These are phyloP conservation scores for Chloropicon primus DNA, from an alignment of 139 green algal genomes.

Conservation along the genomic window DNA sequence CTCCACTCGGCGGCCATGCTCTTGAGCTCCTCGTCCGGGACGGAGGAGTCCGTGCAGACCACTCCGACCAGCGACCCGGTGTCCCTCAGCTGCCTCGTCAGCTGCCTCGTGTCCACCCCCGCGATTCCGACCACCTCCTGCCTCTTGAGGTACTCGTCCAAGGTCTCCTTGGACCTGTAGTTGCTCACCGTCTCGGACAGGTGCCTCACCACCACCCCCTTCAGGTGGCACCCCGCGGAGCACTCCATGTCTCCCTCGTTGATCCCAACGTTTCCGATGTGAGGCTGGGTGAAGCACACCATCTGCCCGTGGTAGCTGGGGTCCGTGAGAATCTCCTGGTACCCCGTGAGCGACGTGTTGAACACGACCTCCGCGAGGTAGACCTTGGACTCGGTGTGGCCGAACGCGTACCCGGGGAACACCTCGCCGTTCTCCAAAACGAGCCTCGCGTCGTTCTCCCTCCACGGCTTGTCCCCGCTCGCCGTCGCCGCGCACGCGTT, in stretches of 20 bases:
- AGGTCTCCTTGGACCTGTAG: slow-evolving; percentile 74
- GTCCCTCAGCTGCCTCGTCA: slow-evolving; percentile 78
- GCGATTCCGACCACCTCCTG: slow-evolving; percentile 35
- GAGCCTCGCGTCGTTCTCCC: slow-evolving; percentile 44
- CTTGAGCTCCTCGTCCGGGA: slow-evolving; percentile 68
- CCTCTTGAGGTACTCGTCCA: slow-evolving; percentile 64
- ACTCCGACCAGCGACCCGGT: slow-evolving; percentile 73
- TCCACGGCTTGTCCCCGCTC: slow-evolving; percentile 53
- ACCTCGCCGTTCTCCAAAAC: slow-evolving; percentile 91
- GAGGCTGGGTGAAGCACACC: slow-evolving; percentile 88
- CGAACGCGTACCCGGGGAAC: slow-evolving; percentile 72
- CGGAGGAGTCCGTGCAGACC: slow-evolving; percentile 41
- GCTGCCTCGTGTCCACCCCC: slow-evolving; percentile 84
- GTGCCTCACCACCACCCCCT: slow-evolving; percentile 75
- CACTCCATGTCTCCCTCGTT: slow-evolving; percentile 85
- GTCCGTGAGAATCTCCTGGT: slow-evolving; percentile 95
- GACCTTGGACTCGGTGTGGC: slow-evolving; percentile 60
- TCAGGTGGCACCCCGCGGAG: slow-evolving; percentile 52
- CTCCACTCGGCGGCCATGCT: slow-evolving; percentile 68
- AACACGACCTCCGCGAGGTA: slow-evolving; percentile 87
- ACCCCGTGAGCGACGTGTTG: slow-evolving; percentile 89
- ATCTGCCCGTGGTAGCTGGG: slow-evolving; percentile 95
- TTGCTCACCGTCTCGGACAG: slow-evolving; percentile 65
- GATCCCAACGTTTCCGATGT: slow-evolving; percentile 97
- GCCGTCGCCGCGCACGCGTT: background rate